Conservation (phyloP, 148 eudicot genomes). For the Vaccinium vitisidaea region DNA sequence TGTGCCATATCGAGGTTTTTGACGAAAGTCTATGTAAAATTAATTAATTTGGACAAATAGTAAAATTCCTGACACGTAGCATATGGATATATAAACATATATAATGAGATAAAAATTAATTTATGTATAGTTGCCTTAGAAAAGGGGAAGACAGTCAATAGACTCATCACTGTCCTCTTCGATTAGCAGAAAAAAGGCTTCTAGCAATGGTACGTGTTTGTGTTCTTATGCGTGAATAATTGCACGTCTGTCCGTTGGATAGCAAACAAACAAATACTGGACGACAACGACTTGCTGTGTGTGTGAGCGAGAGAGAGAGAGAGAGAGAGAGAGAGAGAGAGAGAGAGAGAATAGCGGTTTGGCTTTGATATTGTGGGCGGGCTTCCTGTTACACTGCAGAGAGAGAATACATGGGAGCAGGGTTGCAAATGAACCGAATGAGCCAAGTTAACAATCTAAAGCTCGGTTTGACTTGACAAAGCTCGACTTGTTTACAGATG, state of each 20-base stretch:
- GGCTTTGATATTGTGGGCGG: slow-evolving; percentile 16
- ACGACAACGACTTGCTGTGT: neutral
- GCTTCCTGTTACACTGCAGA: neutral
- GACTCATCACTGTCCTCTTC: neutral
- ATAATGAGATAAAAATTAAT: neutral
- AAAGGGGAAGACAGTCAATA: neutral
- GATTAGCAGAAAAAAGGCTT: neutral
- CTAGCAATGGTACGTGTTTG: neutral
- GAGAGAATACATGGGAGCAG: too few relatives aligned
- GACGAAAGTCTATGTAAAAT: too few relatives aligned
- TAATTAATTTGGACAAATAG: too few relatives aligned
- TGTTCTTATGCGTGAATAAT: neutral
- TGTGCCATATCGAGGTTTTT: too few relatives aligned
- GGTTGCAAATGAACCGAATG: too few relatives aligned
- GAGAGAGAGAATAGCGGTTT: slow-evolving; percentile 18
- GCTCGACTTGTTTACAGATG: too few relatives aligned
- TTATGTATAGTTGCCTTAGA: neutral
- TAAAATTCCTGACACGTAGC: neutral
- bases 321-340: slow-evolving; percentile 6
- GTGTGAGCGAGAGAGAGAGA: neutral
- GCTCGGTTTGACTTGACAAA: too few relatives aligned
- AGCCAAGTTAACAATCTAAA: too few relatives aligned
- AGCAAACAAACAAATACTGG: slow-evolving; percentile 9
- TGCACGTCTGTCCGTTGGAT: neutral
- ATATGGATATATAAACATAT: neutral